Evolutionary conservation across 306 rosid species (phyloP).

Genomic region (Mimosa bimucronata): DNA sequence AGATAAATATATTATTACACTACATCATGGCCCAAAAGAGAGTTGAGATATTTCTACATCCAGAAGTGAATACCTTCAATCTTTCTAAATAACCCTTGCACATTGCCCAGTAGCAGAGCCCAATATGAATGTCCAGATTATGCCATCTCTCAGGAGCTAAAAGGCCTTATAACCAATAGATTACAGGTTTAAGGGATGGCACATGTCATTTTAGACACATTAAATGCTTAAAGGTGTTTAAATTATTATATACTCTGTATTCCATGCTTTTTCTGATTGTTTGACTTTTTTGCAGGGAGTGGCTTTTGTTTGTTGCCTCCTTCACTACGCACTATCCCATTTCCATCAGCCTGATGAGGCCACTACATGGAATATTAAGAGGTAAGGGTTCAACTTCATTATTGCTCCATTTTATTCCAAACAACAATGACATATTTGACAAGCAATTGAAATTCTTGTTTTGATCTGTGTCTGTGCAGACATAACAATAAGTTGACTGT

Average conservation of each 20-base stretch:
- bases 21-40: neutral
- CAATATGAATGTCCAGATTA: neutral
- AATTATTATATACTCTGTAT: neutral
- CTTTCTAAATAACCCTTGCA: neutral
- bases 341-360: constrained; percentile 61
- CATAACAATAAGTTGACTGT: constrained; percentile 5
- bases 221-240: neutral
- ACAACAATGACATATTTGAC: constrained; percentile 23
- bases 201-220: neutral
- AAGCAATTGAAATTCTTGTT: constrained; percentile 17
- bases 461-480: constrained; percentile 14
- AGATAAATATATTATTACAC: neutral
- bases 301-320: constrained; percentile 74
- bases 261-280: constrained; percentile 23
- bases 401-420: constrained; percentile 33
- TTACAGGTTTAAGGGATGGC: constrained; percentile 11
- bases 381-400: constrained; percentile 55
- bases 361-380: constrained; percentile 65
- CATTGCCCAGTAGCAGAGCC: constrained; percentile 11
- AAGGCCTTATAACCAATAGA: constrained; percentile 12
- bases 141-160: constrained; percentile 14
- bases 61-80: constrained; percentile 1
- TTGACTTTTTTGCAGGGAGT: constrained; percentile 61
- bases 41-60: constrained; percentile 10
- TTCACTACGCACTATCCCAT: constrained; percentile 64